These are phyloP conservation scores for Thelephora terrestris DNA, from an alignment of 1,284 basidiomycete species.

Conservation along the genomic window DNA sequence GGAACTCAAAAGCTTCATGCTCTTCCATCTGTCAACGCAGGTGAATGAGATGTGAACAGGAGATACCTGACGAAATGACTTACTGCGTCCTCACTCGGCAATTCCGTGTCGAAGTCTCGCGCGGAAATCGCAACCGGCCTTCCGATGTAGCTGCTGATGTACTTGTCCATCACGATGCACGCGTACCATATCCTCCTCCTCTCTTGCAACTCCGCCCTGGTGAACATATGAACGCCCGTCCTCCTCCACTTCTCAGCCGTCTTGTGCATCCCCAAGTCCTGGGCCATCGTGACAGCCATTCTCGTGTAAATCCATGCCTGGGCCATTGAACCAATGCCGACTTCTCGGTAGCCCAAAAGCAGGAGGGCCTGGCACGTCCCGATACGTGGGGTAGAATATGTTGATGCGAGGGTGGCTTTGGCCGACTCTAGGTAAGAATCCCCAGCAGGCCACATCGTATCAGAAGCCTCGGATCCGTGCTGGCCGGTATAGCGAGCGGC, in stretches of 20 bases:
- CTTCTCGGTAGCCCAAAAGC: constrained; percentile 72
- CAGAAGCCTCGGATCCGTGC: constrained; percentile 26
- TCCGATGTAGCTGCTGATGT: constrained; percentile 73
- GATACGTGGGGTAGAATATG: constrained; percentile 54
- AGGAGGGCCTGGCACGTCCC: constrained; percentile 71
- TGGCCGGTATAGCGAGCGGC: constrained; percentile 50
- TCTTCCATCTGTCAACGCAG: constrained; percentile 41
- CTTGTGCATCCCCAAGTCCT: constrained; percentile 79
- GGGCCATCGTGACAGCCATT: constrained; percentile 76
- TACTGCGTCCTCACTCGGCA: constrained; percentile 59
- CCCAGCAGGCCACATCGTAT: constrained; percentile 74
- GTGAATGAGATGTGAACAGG: neutral
- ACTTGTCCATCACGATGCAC: constrained; percentile 74
- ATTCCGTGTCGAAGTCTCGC: constrained; percentile 67
- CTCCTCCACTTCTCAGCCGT: constrained; percentile 65
- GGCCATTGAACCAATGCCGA: constrained; percentile 82
- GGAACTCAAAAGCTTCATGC: constrained; percentile 43
- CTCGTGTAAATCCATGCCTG: constrained; percentile 77
- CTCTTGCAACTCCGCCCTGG: constrained; percentile 57
- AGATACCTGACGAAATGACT: constrained; percentile 11
- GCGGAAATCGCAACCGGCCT: constrained; percentile 73
- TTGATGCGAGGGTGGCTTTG: constrained; percentile 55
- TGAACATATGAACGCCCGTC: constrained; percentile 52
- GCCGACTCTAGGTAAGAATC: constrained; percentile 65
- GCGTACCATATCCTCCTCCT: constrained; percentile 74